These are phyloP conservation scores for Spinellus fusiger DNA, from an alignment of 192 early-diverging fungal species.

Conservation along the genomic window DNA sequence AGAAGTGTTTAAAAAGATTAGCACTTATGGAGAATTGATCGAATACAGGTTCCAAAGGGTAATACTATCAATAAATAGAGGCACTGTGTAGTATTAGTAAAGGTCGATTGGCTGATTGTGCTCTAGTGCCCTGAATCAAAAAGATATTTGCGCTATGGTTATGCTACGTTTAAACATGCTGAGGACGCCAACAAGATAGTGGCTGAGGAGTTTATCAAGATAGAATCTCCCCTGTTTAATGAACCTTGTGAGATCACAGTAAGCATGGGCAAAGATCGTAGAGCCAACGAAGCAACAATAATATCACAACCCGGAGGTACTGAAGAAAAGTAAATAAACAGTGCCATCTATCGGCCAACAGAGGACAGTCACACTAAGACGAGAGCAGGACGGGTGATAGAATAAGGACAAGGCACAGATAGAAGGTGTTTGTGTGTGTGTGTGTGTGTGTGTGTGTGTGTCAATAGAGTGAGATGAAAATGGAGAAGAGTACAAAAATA, in stretches of 20 bases:
- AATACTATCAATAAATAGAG: neutral
- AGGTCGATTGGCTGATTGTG: neutral
- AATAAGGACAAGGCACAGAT: too few species aligned
- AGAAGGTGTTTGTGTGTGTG: too few species aligned
- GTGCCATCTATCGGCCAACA: too few species aligned
- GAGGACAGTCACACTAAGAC: too few species aligned
- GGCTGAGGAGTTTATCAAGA: conserved; percentile 14
- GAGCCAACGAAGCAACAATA: neutral
- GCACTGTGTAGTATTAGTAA: neutral
- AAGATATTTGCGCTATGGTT: conserved; percentile 22
- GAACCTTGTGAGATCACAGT: conserved; percentile 12
- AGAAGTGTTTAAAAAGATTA: conserved; percentile 17
- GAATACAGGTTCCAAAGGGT: conserved; percentile 32
- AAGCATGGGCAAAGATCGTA: neutral
- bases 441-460: too few species aligned
- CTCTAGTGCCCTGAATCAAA: conserved; percentile 24
- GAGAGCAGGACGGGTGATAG: too few species aligned
- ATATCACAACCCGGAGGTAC: neutral
- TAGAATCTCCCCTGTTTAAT: conserved; percentile 7
- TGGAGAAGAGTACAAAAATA: too few species aligned
- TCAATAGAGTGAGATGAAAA: too few species aligned
- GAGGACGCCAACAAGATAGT: conserved; percentile 17
- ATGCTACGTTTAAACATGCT: conserved; percentile 20
- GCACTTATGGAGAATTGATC: conserved; percentile 22
- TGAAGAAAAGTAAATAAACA: too few species aligned